Percentiles rank a stretch among this genome's conserved stretches.
These are phyloP conservation scores for Dryas octopetala DNA, from an alignment of 306 rosid genomes.

Conservation along the genomic window DNA sequence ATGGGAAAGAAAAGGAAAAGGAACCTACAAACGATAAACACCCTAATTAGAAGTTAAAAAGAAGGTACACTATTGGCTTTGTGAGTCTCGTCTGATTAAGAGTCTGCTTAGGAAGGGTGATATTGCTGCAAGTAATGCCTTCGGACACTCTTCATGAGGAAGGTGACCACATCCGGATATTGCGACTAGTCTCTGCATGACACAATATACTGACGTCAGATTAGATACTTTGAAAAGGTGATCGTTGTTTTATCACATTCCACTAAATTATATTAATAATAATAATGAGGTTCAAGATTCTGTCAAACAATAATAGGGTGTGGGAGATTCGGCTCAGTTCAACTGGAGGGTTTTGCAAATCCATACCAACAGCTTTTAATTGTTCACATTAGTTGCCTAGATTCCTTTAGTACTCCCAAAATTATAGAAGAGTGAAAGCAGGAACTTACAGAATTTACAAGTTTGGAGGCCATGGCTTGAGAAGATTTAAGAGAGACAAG, in stretches of 20 bases:
- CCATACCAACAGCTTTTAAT: background rate
- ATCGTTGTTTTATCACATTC: background rate
- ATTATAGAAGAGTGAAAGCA: conserved; percentile 2
- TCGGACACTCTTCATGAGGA: conserved; percentile 96
- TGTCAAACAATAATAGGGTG: no score
- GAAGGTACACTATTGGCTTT: no score
- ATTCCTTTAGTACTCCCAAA: background rate
- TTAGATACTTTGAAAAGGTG: conserved; percentile 9
- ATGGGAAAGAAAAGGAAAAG: no score
- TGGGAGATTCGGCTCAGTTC: no score
- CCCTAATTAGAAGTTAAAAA: no score
- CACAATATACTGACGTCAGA: conserved; percentile 19
- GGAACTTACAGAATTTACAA: conserved; percentile 70
- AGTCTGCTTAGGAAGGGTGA: conserved; percentile 74
- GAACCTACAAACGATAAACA: no score
- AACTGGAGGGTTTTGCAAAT: background rate
- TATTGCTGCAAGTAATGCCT: conserved; percentile 82
- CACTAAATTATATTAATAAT: background rate
- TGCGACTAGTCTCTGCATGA: conserved; percentile 75
- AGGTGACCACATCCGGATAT: conserved; percentile 95
- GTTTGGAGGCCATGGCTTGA: conserved; percentile 83
- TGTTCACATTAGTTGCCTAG: background rate
- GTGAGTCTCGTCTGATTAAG: no score
- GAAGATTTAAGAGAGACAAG: conserved; percentile 75
- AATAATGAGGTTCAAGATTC: background rate